Evolutionary conservation across 2,329 filamentous ascomycete genomes (phyloP), one percentile per base, ranked within the genome.

Genomic region (Colletotrichum endophyticum): DNA sequence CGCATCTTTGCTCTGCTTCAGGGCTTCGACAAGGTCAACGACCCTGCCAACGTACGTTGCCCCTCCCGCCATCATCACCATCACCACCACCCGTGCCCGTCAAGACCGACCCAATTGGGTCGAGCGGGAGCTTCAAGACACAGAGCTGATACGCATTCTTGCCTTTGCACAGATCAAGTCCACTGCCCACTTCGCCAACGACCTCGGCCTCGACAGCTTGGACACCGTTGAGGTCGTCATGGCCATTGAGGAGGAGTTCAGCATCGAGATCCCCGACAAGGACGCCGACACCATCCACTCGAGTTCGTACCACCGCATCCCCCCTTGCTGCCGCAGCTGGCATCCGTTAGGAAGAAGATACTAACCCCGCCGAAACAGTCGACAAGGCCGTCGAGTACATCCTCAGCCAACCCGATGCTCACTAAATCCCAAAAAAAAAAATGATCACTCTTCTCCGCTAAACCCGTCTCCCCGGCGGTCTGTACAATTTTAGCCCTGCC

Each of bases 161-260:
- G 27, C 15, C 56, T n/a, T 44, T 11, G 4, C 59, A 71, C 78
- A 99, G 96, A 95, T 99, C 85, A 95, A 93, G 83, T 88, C 92
- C 79, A 90, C 89, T 70, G 94, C 96, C 76, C 96, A 99, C 92
- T 99, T 99, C 89, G 92, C 95, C 85, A 99, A 98, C 87, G 96
- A 99, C 88, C 94, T 99, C 79, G 97, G 96, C 80, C 91, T 99
- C 83, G 97, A 99, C 90, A 98, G 95, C 88, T 92, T 99, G 87
- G 97, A 99, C 87, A 98, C 97, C 79, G 97, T 99, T 79, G 97
- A 99, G 91, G 97, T 99, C 80, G 97, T 99, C 82, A 99, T 99
- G 97, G 97, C 97, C 80, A 99, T 99, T 88, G 97, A 99, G 92
- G 97, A 99, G 93, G 90, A 93, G 83, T 92, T 93, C 84, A 92